Conservation (phyloP, 495 filamentous ascomycete genomes). For the Friedmanniomyces endolithicus region DNA sequence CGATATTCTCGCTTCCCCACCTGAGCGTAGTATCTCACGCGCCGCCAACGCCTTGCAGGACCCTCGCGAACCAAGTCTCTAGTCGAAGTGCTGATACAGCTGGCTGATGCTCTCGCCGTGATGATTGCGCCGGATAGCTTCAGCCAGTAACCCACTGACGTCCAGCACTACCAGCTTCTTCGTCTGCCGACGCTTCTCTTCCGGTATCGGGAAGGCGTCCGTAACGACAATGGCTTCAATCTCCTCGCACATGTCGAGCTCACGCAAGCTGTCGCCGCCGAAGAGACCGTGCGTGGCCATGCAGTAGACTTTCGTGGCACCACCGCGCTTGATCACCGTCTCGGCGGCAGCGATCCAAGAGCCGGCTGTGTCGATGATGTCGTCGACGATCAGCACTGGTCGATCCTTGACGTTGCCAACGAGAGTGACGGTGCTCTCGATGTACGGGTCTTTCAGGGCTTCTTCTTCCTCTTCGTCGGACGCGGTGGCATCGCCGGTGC, state of each 20-base stretch:
- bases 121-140: conserved; percentile 91
- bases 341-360: conserved; percentile 99
- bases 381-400: conserved; percentile 87
- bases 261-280: conserved; percentile 73
- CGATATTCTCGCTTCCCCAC: not conserved
- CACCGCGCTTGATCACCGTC: conserved; percentile 85
- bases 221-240: conserved; percentile 93
- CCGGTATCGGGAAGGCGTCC: conserved; percentile 83
- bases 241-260: conserved; percentile 81
- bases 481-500: conserved; percentile 63
- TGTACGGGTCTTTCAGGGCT: conserved; percentile 52
- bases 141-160: conserved; percentile 71
- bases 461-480: conserved; percentile 86
- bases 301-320: conserved; percentile 87
- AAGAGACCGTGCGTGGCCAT: conserved; percentile 96
- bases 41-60: not conserved
- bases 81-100: conserved; percentile 33
- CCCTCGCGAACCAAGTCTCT: not conserved
- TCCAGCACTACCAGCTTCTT: conserved; percentile 85
- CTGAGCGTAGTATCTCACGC: not conserved
- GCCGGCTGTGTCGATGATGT: conserved; percentile 95
- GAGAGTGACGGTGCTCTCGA: conserved; percentile 89
- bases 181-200: conserved; percentile 51
- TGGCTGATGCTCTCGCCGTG: conserved; percentile 54
- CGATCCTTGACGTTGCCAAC: conserved; percentile 82